Base-by-base conservation (phyloP, 1,139 yeast genomes). In the Taphrina communis region DNA sequence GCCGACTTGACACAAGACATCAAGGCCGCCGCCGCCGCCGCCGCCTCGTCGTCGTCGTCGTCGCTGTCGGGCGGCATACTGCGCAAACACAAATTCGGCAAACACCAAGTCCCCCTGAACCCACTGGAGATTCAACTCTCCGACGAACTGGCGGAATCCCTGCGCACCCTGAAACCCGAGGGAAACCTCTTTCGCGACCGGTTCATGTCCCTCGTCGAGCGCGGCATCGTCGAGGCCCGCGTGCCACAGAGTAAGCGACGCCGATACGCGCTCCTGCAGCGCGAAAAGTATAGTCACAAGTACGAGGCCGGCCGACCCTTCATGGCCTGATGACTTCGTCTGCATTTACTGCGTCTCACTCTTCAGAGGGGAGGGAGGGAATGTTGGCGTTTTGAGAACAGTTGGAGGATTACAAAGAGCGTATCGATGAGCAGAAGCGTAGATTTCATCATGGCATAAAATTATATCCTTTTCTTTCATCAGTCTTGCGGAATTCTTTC, bases 151-250 rank as follows among this genome's bases (percentile, higher is more conserved):
- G 86, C 89, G 41, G 95, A 90, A 74, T 90, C 96, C 39, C 82
- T 95, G 76, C 85, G 97, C 77, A 85, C 88, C 73, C 81, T 94
- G 76, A 59, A 69, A 77, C 96, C 98, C 0, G 99, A 95, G 80
- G 99, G 99, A 31, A 90, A 89, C 76, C 80, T 91, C 71, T 82
- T 91, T 65, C 87, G 88, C 74, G 97, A 93, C 76, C 87, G 91
- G 72, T 88, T 94, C 87, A 83, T 88, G 77, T 85, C 85, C 70
- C 79, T 94, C 73, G 98, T 94, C 80, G 85, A 90, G 71, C 83
- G 87, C 60, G 99, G 99, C 73, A 85, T 88, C 76, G 83, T 94
- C 70, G 99, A 94, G 78, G 83, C 97, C 7, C 85, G 97, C 79
- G 84, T 88, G 62, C 92, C 90, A 11, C 86, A 85, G 61, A 84